These are phyloP conservation scores for Nemania sp. DNA, from an alignment of 2,329 filamentous ascomycete genomes.

Conservation along the genomic window DNA sequence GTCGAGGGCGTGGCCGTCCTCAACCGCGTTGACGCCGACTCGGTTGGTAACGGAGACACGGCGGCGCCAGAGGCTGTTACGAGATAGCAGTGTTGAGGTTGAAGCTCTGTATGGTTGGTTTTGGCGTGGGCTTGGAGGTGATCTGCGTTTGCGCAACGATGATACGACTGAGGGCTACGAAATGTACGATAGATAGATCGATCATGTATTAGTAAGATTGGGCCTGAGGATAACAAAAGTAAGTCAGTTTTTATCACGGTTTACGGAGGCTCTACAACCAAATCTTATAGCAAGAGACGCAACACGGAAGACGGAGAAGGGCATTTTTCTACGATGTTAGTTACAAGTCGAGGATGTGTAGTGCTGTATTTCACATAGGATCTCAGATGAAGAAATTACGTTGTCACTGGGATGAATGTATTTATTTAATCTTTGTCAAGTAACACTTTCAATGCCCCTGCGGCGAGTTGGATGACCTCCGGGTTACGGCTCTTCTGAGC, in stretches of 20 bases:
- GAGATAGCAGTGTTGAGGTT: not conserved
- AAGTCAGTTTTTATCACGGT: not conserved
- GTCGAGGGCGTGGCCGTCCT: conserved; percentile 76
- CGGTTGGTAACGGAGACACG: not conserved
- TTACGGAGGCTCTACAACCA: too few species aligned
- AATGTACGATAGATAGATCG: conserved; percentile 1
- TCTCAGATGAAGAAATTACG: not conserved
- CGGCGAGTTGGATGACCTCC: conserved; percentile 77
- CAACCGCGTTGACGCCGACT: conserved; percentile 63
- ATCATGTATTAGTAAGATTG: not conserved
- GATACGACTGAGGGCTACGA: not conserved
- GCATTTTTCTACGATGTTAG: not conserved
- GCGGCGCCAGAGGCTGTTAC: not conserved
- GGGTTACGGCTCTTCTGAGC: conserved; percentile 75
- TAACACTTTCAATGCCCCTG: conserved; percentile 78
- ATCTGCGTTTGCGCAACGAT: not conserved
- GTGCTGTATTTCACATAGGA: not conserved
- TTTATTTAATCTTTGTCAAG: conserved; percentile 56
- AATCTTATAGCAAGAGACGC: too few species aligned
- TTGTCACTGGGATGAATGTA: not conserved
- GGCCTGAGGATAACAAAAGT: not conserved
- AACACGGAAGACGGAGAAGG: not conserved
- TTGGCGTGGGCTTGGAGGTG: not conserved
- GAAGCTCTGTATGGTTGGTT: not conserved
- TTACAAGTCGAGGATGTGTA: not conserved